A percentile compares a stretch with the other conserved stretches of the same genome.
Evolutionary conservation across 2,329 filamentous ascomycete genomes (phyloP).

Genomic region (Ilyonectria destructans): DNA sequence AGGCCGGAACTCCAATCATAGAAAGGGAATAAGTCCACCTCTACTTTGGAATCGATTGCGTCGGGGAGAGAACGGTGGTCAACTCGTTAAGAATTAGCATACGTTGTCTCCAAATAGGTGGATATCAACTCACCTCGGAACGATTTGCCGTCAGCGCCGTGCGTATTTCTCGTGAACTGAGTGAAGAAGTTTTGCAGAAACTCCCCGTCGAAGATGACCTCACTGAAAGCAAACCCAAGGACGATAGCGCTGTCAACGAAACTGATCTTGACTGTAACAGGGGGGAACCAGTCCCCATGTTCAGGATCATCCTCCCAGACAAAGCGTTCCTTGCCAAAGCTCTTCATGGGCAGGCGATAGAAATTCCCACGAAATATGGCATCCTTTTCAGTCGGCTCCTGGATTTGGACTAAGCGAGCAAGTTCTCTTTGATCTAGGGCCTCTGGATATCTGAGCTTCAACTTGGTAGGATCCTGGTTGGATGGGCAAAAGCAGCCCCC

Average conservation of each 20-base stretch:
- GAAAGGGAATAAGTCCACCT: constrained; percentile 30
- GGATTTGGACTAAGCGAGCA: background rate
- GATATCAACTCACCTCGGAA: constrained; percentile 29
- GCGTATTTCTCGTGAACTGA: constrained; percentile 31
- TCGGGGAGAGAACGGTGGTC: constrained; percentile 24
- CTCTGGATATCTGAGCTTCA: constrained; percentile 32
- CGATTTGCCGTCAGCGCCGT: background rate
- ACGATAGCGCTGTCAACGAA: constrained; percentile 25
- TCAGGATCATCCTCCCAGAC: constrained; percentile 14
- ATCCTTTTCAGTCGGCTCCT: background rate
- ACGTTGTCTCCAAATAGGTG: background rate
- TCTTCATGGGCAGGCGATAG: background rate
- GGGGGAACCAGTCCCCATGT: constrained; percentile 2
- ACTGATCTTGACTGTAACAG: constrained; percentile 32
- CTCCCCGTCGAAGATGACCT: constrained; percentile 40
- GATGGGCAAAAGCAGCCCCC: constrained; percentile 27
- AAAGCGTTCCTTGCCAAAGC: constrained; percentile 25
- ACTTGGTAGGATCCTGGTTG: background rate
- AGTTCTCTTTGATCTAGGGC: background rate
- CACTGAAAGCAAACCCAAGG: constrained; percentile 40
- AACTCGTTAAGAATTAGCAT: constrained; percentile 28
- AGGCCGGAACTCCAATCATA: constrained; percentile 34
- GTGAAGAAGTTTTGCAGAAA: constrained; percentile 42
- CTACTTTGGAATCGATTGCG: background rate
- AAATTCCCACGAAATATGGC: background rate